Evolutionary conservation across 1,139 yeast genomes (phyloP).

Genomic region (Saccharomycopsis crataegensis): DNA sequence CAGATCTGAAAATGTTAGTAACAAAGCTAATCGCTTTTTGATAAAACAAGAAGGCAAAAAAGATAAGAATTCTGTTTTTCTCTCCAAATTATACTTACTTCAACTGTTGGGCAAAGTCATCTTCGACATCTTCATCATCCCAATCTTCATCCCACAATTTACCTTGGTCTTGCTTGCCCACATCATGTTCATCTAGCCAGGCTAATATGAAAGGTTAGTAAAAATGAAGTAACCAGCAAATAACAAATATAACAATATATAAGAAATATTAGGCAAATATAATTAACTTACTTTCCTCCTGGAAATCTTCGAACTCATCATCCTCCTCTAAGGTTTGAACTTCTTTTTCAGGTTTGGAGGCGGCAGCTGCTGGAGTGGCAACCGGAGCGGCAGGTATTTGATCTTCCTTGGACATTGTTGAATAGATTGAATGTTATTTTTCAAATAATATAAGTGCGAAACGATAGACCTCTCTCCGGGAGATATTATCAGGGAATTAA

Average conservation of each 20-base stretch:
- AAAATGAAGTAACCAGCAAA: neutral
- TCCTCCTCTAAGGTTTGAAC: conserved; percentile 69
- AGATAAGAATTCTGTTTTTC: neutral
- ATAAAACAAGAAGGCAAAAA: neutral
- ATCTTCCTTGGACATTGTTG: conserved; percentile 15
- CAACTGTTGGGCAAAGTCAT: conserved; percentile 67
- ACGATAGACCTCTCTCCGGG: too few species aligned
- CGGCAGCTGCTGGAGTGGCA: conserved; percentile 19
- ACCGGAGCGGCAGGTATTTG: neutral
- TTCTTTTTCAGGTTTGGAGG: conserved; percentile 32
- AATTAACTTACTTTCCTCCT: conserved; percentile 59
- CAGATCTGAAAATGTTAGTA: conserved; percentile 21
- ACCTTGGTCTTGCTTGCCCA: conserved; percentile 34
- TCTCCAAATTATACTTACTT: conserved; percentile 32
- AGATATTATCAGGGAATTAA: too few species aligned
- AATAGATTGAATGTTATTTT: neutral
- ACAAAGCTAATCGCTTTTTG: neutral
- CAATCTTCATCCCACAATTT: conserved; percentile 92
- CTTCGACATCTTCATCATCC: conserved; percentile 91
- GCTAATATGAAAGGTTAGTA: conserved; percentile 26
- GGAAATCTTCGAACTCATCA: conserved; percentile 93
- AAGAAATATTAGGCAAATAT: too few species aligned
- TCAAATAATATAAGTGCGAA: too few species aligned
- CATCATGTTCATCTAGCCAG: conserved; percentile 44
- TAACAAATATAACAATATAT: too few species aligned